Percentiles rank a stretch among this genome's conserved stretches.
These are phyloP conservation scores for Zymoseptoria tritici DNA, from an alignment of 2,329 filamentous ascomycete genomes.

Conservation along the genomic window DNA sequence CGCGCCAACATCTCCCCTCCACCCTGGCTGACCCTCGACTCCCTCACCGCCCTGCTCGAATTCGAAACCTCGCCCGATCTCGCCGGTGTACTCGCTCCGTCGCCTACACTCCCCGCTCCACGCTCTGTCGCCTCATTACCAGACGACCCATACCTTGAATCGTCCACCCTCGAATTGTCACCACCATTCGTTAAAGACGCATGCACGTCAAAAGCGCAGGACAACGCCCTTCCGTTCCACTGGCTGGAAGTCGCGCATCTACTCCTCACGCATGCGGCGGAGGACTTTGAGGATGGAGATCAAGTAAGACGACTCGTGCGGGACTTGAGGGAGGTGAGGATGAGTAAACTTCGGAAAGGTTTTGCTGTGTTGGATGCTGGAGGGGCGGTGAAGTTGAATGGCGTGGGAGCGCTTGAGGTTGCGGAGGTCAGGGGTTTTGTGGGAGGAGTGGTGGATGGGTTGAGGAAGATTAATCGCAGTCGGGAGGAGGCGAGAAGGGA, in stretches of 20 bases:
- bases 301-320: conserved; percentile 67
- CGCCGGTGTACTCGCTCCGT: conserved; percentile 66
- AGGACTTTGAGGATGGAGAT: conserved; percentile 70
- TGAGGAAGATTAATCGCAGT: conserved; percentile 75
- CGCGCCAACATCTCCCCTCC: conserved; percentile 89
- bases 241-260: conserved; percentile 90
- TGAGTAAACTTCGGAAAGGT: conserved; percentile 77
- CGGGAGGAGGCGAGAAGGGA: conserved; percentile 71
- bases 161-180: conserved; percentile 24
- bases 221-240: conserved; percentile 77
- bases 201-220: conserved; percentile 61
- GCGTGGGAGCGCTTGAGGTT: conserved; percentile 89
- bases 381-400: conserved; percentile 65
- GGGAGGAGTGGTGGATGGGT: conserved; percentile 74
- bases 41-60: conserved; percentile 69
- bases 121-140: conserved; percentile 29
- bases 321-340: conserved; percentile 78
- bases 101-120: conserved; percentile 57
- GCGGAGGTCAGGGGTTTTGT: conserved; percentile 81
- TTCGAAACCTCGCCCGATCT: conserved; percentile 65
- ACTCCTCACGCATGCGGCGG: conserved; percentile 73
- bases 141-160: conserved; percentile 22
- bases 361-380: conserved; percentile 64
- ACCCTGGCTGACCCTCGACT: conserved; percentile 73
- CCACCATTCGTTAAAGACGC: conserved; percentile 69